A percentile compares a stretch with the other conserved stretches of the same genome.
Evolutionary conservation across 441 rosid genomes (phyloP).

Genomic region (Heliophila coronopifolia): DNA sequence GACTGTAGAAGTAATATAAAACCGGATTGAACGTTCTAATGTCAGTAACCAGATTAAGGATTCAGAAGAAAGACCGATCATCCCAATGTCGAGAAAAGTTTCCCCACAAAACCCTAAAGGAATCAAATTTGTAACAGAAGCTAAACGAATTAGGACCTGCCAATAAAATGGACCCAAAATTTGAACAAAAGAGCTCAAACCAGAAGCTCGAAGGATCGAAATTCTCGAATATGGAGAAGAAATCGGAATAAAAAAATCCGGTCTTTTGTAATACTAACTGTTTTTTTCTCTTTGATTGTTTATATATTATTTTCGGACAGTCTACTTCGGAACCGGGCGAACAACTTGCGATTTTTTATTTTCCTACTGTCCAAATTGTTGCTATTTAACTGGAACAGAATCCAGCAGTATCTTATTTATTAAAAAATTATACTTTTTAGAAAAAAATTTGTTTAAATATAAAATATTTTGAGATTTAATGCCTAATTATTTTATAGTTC

Average conservation of each 20-base stretch:
- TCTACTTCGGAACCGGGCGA: background rate
- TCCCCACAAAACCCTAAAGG: conserved; percentile 9
- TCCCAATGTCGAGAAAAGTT: background rate
- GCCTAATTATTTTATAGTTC: no score
- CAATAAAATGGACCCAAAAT: background rate
- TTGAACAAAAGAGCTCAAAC: background rate
- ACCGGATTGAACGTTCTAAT: background rate
- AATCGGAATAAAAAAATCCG: background rate
- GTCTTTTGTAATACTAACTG: background rate
- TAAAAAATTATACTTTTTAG: no score
- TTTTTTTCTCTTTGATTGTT: conserved; percentile 1
- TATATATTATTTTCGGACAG: background rate
- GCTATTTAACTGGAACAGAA: no score
- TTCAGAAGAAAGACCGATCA: background rate
- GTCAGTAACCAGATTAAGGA: background rate
- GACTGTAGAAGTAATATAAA: background rate
- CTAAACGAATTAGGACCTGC: background rate
- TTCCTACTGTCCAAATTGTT: no score
- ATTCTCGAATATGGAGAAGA: background rate
- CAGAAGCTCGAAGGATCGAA: conserved; percentile 5
- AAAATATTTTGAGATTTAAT: no score
- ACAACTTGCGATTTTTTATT: background rate
- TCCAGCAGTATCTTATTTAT: no score
- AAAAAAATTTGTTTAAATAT: no score
- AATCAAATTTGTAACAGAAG: conserved; percentile 4